A percentile compares a stretch with the other conserved stretches of the same genome.
Evolutionary conservation across 805 yeast species (phyloP).

Genomic region (Yamadazyma olivae): DNA sequence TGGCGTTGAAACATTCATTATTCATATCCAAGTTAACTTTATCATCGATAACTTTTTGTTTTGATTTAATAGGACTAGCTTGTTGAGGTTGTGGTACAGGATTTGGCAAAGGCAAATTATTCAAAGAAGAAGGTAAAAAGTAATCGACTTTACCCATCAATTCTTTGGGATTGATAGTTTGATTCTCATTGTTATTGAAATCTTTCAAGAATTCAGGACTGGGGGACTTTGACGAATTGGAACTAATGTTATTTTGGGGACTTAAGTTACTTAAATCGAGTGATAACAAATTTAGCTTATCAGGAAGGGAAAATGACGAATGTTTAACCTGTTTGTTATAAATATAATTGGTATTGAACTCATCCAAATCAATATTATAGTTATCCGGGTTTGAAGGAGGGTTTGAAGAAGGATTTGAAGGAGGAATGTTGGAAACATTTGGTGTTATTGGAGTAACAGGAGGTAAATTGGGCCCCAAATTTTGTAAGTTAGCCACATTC

Average conservation of each 20-base stretch:
- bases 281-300: conserved; percentile 11
- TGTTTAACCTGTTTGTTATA: conserved; percentile 1
- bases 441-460: too few species aligned
- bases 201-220: conserved; percentile 14
- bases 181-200: conserved; percentile 13
- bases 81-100: conserved; percentile 1
- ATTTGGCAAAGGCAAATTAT: not conserved
- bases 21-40: conserved; percentile 23
- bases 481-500: too few species aligned
- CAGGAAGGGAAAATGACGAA: conserved; percentile 13
- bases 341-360: too few species aligned
- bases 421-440: not conserved
- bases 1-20: conserved; percentile 39
- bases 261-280: conserved; percentile 1
- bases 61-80: not conserved
- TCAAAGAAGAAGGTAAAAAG: not conserved
- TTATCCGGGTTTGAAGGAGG: too few species aligned
- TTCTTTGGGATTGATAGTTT: conserved; percentile 34
- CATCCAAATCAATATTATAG: too few species aligned
- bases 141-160: conserved; percentile 11
- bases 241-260: conserved; percentile 2
- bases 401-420: too few species aligned
- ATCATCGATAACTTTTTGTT: not conserved
- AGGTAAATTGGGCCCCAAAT: too few species aligned
- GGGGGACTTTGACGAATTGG: conserved; percentile 11